Evolutionary conservation across 345 rosid species (phyloP).

Genomic region (Corchorus capsularis): DNA sequence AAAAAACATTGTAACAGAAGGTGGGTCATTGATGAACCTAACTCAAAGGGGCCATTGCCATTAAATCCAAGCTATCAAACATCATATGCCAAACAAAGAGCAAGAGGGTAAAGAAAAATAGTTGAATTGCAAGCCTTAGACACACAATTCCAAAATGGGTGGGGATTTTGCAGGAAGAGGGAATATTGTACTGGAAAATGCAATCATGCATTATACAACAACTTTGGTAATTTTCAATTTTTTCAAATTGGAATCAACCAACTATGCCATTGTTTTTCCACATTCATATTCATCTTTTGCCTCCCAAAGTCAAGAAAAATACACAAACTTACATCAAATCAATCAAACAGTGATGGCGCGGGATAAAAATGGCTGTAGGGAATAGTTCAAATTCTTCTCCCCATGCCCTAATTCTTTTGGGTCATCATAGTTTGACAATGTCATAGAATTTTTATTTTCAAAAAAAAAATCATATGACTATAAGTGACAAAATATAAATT

Average conservation of each 20-base stretch:
- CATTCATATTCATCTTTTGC: neutral
- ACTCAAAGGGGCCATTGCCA: neutral
- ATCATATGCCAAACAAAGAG: slow-evolving; percentile 11
- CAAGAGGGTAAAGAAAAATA: neutral
- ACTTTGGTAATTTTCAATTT: neutral
- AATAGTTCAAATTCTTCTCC: neutral
- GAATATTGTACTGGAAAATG: slow-evolving; percentile 15
- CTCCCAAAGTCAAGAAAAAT: slow-evolving; percentile 11
- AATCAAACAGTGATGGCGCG: neutral
- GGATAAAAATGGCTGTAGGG: too few relatives aligned
- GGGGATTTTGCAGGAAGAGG: neutral
- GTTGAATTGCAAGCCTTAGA: neutral
- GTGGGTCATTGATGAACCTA: slow-evolving; percentile 6
- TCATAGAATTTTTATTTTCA: neutral
- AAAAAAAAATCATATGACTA: too few relatives aligned
- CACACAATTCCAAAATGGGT: slow-evolving; percentile 10
- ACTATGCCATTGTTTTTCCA: neutral
- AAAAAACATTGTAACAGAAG: slow-evolving; percentile 8
- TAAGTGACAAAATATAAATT: too few relatives aligned
- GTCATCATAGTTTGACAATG: neutral
- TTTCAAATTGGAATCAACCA: neutral
- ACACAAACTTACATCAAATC: neutral
- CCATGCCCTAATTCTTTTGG: neutral
- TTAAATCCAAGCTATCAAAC: neutral
- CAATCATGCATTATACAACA: neutral